These are phyloP conservation scores for Fusarium verrucosum DNA, from an alignment of 2,329 filamentous ascomycete species.

Conservation along the genomic window DNA sequence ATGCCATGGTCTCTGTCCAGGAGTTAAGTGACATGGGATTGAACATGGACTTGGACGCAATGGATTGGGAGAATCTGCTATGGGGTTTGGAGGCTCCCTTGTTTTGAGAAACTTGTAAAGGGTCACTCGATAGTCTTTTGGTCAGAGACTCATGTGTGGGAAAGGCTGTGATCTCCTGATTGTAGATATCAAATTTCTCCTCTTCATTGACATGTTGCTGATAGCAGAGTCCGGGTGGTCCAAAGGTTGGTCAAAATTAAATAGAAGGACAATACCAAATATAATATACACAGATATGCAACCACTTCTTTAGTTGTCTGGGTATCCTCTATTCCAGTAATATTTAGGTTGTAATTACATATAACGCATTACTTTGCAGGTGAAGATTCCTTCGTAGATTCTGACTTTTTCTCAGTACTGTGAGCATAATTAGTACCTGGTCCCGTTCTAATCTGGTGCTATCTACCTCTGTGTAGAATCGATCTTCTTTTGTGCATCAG, in stretches of 20 bases:
- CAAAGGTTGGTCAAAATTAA: background rate
- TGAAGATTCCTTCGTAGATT: slow-evolving; percentile 16
- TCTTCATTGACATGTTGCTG: background rate
- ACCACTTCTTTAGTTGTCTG: background rate
- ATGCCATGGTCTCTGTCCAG: slow-evolving; percentile 29
- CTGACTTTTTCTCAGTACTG: slow-evolving; percentile 24
- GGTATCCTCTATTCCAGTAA: background rate
- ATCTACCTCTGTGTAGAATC: slow-evolving; percentile 24
- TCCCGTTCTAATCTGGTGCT: too few relatives aligned
- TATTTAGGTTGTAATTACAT: background rate
- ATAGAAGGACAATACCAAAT: background rate
- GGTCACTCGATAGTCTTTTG: background rate
- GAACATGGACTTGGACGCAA: slow-evolving; percentile 47
- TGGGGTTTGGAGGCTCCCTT: slow-evolving; percentile 50
- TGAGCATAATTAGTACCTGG: background rate
- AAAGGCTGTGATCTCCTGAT: background rate
- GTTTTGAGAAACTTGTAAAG: slow-evolving; percentile 32
- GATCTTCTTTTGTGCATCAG: slow-evolving; percentile 26
- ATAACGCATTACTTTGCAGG: slow-evolving; percentile 13
- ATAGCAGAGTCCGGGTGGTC: background rate
- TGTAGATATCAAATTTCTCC: background rate
- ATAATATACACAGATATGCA: background rate
- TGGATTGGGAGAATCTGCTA: slow-evolving; percentile 51
- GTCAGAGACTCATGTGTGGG: background rate
- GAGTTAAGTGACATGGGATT: slow-evolving; percentile 44